Evolutionary conservation across 192 early-diverging fungal genomes (phyloP), one percentile per base, ranked within the genome.

Genomic region (Umbelopsis vinacea): DNA sequence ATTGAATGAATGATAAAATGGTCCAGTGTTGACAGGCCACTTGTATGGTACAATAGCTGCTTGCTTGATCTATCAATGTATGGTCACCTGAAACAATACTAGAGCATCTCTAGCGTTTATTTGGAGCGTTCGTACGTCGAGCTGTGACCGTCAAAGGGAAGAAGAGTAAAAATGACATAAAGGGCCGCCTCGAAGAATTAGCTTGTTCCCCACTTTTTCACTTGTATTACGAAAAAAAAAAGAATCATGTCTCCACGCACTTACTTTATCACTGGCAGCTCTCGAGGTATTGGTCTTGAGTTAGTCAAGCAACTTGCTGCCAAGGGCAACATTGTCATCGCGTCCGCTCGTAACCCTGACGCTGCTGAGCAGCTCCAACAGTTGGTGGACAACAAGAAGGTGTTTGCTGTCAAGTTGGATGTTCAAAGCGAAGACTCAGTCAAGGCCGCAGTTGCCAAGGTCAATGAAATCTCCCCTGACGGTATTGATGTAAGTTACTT

Each of bases 231-330:
- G n/a, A n/a, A n/a, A 19, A 6, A 33, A 14, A 7, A 57, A 6
- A 21, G 29, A 29, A 43, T 43, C 40, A 63, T 63, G 57, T 63
- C 57, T 37, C 26, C 66, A 8, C 46, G 48, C 38, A 74, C 63
- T n/a, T 73, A 71, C 48, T 15, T 79, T 50, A 66, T 75, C 38
- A 79, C 73, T 52, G 74, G 74, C 37, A 53, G 70, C 33, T 70
- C 67, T 17, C 70, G 74, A 24, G 74, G 78, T 35, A 52, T 79
- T 47, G 78, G 78, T 12, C 71, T 79, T 33, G 78, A 79, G 53
- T 57, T 79, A 11, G 71, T 79, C 10, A 67, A 66, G 21, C 78
- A 79, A 19, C 38, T 79, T 10, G 57, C 67, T 26, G 46, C 35
- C 11, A 45, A 69, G 35, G 74, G 74, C 22, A 19, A 76, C 45